Base-by-base conservation (phyloP, 768 basidiomycete genomes). In the Kwoniella newhampshirensis region DNA sequence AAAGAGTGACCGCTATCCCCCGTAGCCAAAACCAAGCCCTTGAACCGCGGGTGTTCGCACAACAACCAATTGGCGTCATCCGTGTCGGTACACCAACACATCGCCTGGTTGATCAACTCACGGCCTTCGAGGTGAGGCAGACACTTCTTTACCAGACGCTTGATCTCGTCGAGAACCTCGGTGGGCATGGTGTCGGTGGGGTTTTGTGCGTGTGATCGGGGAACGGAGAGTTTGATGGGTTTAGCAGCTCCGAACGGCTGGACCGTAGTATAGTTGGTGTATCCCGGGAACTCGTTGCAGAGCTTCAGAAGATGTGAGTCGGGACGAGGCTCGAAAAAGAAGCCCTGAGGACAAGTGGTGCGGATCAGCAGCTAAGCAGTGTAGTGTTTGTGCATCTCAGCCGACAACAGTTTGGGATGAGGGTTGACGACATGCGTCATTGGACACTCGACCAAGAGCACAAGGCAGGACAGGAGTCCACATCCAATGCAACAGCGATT, bases 61-160 rank as follows among this genome's bases (percentile, higher is more conserved):
- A 75, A 43, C 9, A 75, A 49, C 71, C 68, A 71, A 13, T 70
- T 56, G 0, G 65, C 68, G 37, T 75, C 73, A 17, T 54, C 60
- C 0, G 73, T 71, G 37, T 75, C 67, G 13, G 70, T 71, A 51
- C 69, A 70, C 67, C 72, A 74, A 42, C 73, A 75, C 60, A 72
- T 70, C 13, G 61, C 46, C 48, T 36, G 49, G 39, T 67, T 60
- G 53, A 63, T 51, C 9, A 67, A 27, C 45, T 47, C 48, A 30
- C 58, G 28, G 15, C 52, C 60, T 3, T 21, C 32, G 25, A 65
- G 47, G 2, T 57, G 43, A 0, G 75, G 75, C 20, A 77, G 60
- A 51, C 65, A 63, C n/a, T 63, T 63, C 18, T 57, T 40, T 25
- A 77, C 64, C 2, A 71, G 48, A 3, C 58, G 40, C 13, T 61